phyloP scores from a whole-genome alignment of 768 basidiomycete species.

The Hortiboletus flavorubellus region DNA sequence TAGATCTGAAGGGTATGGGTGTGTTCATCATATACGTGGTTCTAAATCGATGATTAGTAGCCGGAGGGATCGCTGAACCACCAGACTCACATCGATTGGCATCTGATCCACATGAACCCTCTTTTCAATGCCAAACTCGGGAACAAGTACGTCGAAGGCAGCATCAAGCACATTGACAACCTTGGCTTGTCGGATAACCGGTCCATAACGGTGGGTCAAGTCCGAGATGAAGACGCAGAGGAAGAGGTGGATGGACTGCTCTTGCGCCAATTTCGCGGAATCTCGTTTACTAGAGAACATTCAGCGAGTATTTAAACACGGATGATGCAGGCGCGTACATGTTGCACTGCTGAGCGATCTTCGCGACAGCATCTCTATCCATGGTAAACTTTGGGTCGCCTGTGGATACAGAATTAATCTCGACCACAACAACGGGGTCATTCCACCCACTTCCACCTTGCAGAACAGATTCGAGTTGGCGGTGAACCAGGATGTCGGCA shows the following conservation, averaged over 20 bases:
- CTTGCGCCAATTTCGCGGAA: constrained; percentile 88
- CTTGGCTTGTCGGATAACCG: constrained; percentile 91
- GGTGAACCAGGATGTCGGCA: constrained; percentile 93
- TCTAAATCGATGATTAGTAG: constrained; percentile 47
- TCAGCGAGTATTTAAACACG: constrained; percentile 2
- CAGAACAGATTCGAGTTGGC: constrained; percentile 89
- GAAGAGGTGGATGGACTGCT: constrained; percentile 94
- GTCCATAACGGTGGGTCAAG: constrained; percentile 91
- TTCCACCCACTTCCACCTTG: constrained; percentile 57
- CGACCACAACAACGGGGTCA: background rate
- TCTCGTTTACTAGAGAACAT: constrained; percentile 69
- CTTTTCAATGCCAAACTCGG: constrained; percentile 99
- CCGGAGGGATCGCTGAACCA: background rate
- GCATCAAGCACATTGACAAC: constrained; percentile 96
- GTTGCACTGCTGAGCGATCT: constrained; percentile 97
- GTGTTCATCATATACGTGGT: constrained; percentile 96
- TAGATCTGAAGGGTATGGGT: constrained; percentile 89
- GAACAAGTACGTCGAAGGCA: constrained; percentile 94
- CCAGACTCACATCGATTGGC: constrained; percentile 82
- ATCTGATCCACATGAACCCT: constrained; percentile 98
- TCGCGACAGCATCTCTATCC: constrained; percentile 97
- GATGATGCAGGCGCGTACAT: constrained; percentile 53
- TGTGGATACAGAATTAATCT: constrained; percentile 16
- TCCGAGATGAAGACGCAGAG: constrained; percentile 93
- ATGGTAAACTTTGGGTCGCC: constrained; percentile 90